Conservation (phyloP, 129 eudicot genomes). For the Arctium minus region DNA sequence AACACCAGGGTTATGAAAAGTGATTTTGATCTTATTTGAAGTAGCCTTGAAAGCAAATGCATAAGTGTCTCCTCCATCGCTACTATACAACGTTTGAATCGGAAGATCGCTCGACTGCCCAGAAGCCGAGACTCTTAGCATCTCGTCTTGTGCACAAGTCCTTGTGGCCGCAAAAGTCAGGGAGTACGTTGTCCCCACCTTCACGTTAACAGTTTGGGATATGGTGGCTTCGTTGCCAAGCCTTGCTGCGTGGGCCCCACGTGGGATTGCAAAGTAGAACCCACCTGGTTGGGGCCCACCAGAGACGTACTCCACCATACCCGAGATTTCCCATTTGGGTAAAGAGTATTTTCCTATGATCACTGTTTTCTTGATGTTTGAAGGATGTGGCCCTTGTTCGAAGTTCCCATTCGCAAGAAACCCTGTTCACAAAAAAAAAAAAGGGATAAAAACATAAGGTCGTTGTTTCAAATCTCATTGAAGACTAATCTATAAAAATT, state of each 20-base stretch:
- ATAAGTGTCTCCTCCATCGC: constrained; percentile 66
- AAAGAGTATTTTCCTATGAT: constrained; percentile 35
- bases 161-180: constrained; percentile 52
- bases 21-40: constrained; percentile 27
- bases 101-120: constrained; percentile 41
- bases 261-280: constrained; percentile 54
- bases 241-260: constrained; percentile 49
- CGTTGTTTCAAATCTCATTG: not conserved
- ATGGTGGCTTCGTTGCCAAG: constrained; percentile 62
- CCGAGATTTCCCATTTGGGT: constrained; percentile 38
- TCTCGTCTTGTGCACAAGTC: constrained; percentile 73
- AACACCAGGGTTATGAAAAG: constrained; percentile 57
- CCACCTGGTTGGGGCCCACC: constrained; percentile 61
- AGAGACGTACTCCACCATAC: constrained; percentile 42
- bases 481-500: not conserved
- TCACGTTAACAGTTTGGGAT: constrained; percentile 34
- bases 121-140: constrained; percentile 35
- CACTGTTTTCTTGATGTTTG: constrained; percentile 35
- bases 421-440: constrained; percentile 12
- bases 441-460: not conserved
- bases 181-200: constrained; percentile 34
- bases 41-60: constrained; percentile 56
- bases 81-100: constrained; percentile 55
- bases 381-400: constrained; percentile 28
- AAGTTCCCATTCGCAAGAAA: constrained; percentile 40